Percentiles rank a stretch among this genome's conserved stretches.
Evolutionary conservation across 2,329 filamentous ascomycete genomes (phyloP).

Genomic region (Teratosphaeria destructans): DNA sequence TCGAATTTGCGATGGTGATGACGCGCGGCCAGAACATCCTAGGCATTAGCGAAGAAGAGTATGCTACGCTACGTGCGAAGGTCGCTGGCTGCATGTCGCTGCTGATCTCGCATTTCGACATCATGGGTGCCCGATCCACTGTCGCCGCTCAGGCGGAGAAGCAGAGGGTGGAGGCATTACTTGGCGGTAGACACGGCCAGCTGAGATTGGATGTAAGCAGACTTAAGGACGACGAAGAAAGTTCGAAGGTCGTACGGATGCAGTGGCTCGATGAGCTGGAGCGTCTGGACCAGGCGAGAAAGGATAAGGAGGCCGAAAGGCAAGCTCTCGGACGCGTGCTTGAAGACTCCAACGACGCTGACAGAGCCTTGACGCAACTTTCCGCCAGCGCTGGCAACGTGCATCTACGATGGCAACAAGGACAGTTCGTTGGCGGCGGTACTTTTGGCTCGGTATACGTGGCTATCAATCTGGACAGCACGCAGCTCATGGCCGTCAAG

Average conservation of each 20-base stretch:
- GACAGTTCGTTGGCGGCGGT: slow-evolving; percentile 93
- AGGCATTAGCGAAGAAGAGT: slow-evolving; percentile 81
- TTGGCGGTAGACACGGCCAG: slow-evolving; percentile 50
- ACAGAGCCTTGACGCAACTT: slow-evolving; percentile 85
- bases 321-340: slow-evolving; percentile 82
- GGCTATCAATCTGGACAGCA: slow-evolving; percentile 92
- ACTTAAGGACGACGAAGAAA: slow-evolving; percentile 73
- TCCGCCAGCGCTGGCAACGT: slow-evolving; percentile 93
- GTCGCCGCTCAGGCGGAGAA: slow-evolving; percentile 90
- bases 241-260: slow-evolving; percentile 60
- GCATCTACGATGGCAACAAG: slow-evolving; percentile 94
- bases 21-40: slow-evolving; percentile 87
- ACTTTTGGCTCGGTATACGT: slow-evolving; percentile 97
- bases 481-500: slow-evolving; percentile 96
- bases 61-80: slow-evolving; percentile 69
- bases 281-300: slow-evolving; percentile 67
- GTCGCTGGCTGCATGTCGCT: slow-evolving; percentile 96
- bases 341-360: slow-evolving; percentile 90
- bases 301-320: slow-evolving; percentile 71
- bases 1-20: slow-evolving; percentile 97
- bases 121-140: slow-evolving; percentile 92
- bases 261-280: slow-evolving; percentile 64
- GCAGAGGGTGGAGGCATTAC: slow-evolving; percentile 69
- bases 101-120: slow-evolving; percentile 95
- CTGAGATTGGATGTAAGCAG: slow-evolving; percentile 68